Conservation (phyloP, 345 rosid species). For the Eutrema japonicum region DNA sequence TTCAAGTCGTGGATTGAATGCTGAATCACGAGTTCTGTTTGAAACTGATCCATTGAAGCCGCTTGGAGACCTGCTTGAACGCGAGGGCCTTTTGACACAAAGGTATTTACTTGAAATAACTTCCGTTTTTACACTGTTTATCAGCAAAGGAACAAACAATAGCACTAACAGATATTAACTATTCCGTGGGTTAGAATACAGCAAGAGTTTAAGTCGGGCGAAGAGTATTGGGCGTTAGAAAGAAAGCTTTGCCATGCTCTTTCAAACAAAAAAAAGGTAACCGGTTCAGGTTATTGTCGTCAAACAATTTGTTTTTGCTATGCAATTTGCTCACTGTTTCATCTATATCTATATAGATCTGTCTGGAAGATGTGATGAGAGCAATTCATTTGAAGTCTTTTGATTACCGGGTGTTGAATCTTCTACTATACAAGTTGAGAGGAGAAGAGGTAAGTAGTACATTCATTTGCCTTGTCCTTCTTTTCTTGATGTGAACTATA, state of each 20-base stretch:
- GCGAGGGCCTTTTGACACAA: slow-evolving; percentile 62
- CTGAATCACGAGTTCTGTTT: slow-evolving; percentile 42
- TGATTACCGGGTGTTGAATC: slow-evolving; percentile 86
- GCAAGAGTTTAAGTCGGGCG: slow-evolving; percentile 69
- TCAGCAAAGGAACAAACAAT: slow-evolving; percentile 15
- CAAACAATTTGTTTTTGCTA: neutral
- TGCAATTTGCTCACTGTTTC: neutral
- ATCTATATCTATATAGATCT: slow-evolving; percentile 45
- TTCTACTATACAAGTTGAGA: slow-evolving; percentile 74
- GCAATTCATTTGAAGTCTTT: slow-evolving; percentile 86
- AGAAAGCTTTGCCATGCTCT: slow-evolving; percentile 83
- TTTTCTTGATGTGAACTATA: neutral
- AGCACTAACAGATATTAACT: slow-evolving; percentile 23
- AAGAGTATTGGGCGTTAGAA: slow-evolving; percentile 89
- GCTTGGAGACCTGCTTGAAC: slow-evolving; percentile 57
- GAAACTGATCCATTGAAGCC: slow-evolving; percentile 59
- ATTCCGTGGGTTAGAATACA: slow-evolving; percentile 53
- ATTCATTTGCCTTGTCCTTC: slow-evolving; percentile 2
- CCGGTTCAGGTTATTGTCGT: slow-evolving; percentile 16
- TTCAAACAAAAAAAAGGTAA: slow-evolving; percentile 55
- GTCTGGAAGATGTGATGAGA: slow-evolving; percentile 70
- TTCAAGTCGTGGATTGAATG: slow-evolving; percentile 38
- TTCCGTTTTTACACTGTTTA: neutral
- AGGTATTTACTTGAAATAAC: slow-evolving; percentile 48
- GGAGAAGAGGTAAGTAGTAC: slow-evolving; percentile 59